Evolutionary conservation across 2,329 filamentous ascomycete genomes (phyloP), one percentile per base, ranked within the genome.

Genomic region (Ceratocystis alfenasii): DNA sequence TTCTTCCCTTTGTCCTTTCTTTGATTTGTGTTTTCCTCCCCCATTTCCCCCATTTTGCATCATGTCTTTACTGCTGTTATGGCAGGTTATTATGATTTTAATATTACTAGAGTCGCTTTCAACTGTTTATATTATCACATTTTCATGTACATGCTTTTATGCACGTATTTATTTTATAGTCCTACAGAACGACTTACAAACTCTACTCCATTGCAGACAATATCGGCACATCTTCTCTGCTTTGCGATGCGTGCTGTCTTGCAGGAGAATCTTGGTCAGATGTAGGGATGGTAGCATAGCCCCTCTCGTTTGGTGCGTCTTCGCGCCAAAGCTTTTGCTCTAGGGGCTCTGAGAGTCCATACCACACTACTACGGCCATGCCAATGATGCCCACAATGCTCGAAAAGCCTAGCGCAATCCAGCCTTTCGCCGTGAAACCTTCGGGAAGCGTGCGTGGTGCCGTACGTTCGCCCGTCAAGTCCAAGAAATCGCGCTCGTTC

Each of bases 361-460:
- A 69, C 79, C 86, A 86, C 1, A 79, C 80, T 65, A 94, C 84
- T 12, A 84, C 82, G 0, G 75, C 79, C 70, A 91, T 79, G 7
- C 89, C 89, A 5, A 89, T 70, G 62, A 91, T 77, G 1, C 88
- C 90, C 17, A 81, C 81, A 2, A 91, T 69, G 69, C 81, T 82
- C 71, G 86, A 89, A 72, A 93, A 89, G 1, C 86, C 85, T 70
- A 94, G 75, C 10, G 89, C 89, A 1, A 90, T 81, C 55, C 88
- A 87, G 6, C 89, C 90, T 45, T 81, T 80, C 0, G 84, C 74
- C 0, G 86, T 89, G 73, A 92, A 91, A 77, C 89, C 89, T 0
- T 76, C 79, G 0, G 88, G 88, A 17, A 93, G 72, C 55, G 76
- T 78, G 0, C 74, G 74, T 0, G 83, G 81, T 1, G 80, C 78